These are phyloP conservation scores for Alternaria postmessia DNA, from an alignment of 2,329 filamentous ascomycete species.

Conservation along the genomic window DNA sequence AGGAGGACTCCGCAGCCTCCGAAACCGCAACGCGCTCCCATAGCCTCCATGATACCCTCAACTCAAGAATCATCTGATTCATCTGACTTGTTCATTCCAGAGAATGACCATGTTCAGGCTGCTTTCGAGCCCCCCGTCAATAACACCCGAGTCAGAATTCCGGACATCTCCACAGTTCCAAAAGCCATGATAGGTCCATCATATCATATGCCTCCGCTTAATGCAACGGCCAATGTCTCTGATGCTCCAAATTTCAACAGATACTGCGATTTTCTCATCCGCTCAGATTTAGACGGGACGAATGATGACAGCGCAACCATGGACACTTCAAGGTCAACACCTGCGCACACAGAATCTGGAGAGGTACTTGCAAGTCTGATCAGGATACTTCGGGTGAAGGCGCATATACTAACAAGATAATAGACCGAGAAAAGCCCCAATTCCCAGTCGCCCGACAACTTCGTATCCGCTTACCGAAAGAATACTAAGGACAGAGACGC, in stretches of 20 bases:
- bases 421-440: neutral
- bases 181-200: neutral
- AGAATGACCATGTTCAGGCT: neutral
- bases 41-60: neutral
- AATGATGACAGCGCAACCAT: neutral
- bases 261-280: no score
- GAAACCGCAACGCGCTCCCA: neutral
- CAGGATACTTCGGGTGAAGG: fast-evolving
- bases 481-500: neutral
- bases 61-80: no score
- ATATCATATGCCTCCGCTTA: neutral
- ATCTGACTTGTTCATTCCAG: neutral
- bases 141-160: neutral
- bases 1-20: neutral
- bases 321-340: neutral
- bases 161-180: neutral
- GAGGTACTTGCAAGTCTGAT: neutral
- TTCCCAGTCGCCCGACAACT: neutral
- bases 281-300: no score
- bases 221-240: no score
- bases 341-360: neutral
- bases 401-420: neutral
- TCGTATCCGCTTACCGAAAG: neutral
- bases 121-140: neutral
- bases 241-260: no score